These are phyloP conservation scores for Solanum aculeatissimum DNA, from an alignment of 305 asterid species.

Conservation along the genomic window DNA sequence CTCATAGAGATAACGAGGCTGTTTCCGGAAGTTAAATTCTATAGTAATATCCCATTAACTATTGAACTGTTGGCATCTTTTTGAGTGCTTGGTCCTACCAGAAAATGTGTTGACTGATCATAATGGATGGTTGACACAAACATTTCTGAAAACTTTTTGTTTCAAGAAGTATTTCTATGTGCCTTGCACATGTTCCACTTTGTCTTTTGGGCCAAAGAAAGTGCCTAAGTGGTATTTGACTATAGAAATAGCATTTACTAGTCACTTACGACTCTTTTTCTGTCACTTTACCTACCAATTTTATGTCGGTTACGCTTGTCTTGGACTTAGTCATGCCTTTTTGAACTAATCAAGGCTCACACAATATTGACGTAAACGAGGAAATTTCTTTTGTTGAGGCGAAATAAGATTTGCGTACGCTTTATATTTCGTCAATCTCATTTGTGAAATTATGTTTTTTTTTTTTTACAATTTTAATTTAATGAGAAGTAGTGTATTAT, in stretches of 20 bases:
- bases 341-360: too few species aligned
- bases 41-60: not conserved
- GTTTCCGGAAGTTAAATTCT: too few species aligned
- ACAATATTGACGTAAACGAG: too few species aligned
- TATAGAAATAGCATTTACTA: not conserved
- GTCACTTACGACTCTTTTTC: not conserved
- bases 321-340: not conserved
- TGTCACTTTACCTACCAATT: not conserved
- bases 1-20: too few species aligned
- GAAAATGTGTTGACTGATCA: not conserved
- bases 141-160: too few species aligned
- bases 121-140: not conserved
- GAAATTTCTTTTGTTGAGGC: too few species aligned
- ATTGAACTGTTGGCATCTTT: not conserved
- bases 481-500: not conserved
- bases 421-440: accelerated
- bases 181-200: not conserved
- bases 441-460: not conserved
- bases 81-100: not conserved
- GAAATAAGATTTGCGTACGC: too few species aligned
- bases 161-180: not conserved
- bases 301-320: not conserved
- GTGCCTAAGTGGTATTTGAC: not conserved
- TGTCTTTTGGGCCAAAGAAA: not conserved
- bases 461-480: not conserved